A percentile compares a stretch with the other conserved stretches of the same genome.
Conservation (phyloP, 2,329 filamentous ascomycete genomes). For the Tolypocladium sp. region DNA sequence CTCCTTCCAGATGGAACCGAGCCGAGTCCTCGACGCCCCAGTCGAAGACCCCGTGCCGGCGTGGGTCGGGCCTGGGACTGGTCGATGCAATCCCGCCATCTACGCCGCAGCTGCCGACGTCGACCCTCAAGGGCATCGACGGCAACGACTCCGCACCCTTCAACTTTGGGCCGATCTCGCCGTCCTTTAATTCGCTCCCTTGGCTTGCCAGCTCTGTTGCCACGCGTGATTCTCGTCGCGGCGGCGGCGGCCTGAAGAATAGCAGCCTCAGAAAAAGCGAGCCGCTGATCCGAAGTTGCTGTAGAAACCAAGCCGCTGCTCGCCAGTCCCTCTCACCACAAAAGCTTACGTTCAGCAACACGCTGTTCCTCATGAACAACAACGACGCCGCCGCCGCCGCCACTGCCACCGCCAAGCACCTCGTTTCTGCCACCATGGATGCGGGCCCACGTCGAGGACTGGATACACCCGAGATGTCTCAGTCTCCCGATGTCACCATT, state of each 20-base stretch:
- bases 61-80: constrained; percentile 10
- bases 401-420: background rate
- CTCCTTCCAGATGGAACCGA: constrained; percentile 12
- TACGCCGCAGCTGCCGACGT: constrained; percentile 7
- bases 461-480: background rate
- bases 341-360: constrained; percentile 9
- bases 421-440: background rate
- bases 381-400: background rate
- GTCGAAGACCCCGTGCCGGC: constrained; percentile 3
- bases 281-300: constrained; percentile 18
- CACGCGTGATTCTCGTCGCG: constrained; percentile 11
- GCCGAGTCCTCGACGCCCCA: constrained; percentile 13
- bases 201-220: constrained; percentile 15
- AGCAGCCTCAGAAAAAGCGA: constrained; percentile 23
- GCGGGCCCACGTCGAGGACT: background rate
- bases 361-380: background rate
- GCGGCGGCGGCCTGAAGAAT: constrained; percentile 12
- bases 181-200: constrained; percentile 15
- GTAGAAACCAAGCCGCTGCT: constrained; percentile 11
- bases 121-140: constrained; percentile 2
- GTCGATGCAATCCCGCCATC: constrained; percentile 8
- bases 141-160: constrained; percentile 8
- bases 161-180: constrained; percentile 17
- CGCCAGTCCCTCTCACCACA: constrained; percentile 19
- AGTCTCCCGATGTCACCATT: background rate